Percentiles rank a stretch among this genome's conserved stretches.
Evolutionary conservation across 176 grass and related monocot species (phyloP).

Genomic region (Avena atlantica): DNA sequence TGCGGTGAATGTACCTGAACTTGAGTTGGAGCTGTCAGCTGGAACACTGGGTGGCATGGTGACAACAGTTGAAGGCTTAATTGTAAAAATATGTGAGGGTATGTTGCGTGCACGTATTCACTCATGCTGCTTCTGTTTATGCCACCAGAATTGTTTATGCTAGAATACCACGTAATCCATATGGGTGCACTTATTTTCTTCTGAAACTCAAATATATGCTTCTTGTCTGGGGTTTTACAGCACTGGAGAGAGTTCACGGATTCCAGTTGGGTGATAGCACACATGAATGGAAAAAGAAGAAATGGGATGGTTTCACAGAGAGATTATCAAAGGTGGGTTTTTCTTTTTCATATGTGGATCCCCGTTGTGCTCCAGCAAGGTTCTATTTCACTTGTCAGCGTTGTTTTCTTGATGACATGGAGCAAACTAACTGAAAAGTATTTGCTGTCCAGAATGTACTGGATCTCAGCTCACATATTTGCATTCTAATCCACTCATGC

Average conservation of each 20-base stretch:
- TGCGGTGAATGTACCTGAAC: conserved; percentile 82
- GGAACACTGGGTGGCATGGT: conserved; percentile 94
- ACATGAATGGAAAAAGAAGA: conserved; percentile 83
- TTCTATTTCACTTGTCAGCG: not conserved
- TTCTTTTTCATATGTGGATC: not conserved
- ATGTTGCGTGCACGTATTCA: conserved; percentile 32
- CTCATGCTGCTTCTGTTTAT: not conserved
- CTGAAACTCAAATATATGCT: conserved; percentile 32
- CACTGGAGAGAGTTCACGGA: conserved; percentile 83
- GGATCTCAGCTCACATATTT: not conserved
- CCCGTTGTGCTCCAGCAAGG: not conserved
- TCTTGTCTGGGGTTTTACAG: conserved; percentile 48
- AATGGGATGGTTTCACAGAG: conserved; percentile 83
- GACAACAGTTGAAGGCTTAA: conserved; percentile 95
- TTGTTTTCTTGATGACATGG: conserved; percentile 12
- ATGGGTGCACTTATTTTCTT: not conserved
- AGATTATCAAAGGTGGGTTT: conserved; percentile 65
- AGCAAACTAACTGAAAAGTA: not conserved
- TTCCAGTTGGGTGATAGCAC: conserved; percentile 94
- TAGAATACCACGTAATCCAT: too few species aligned
- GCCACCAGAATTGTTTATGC: not conserved
- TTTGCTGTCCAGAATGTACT: not conserved
- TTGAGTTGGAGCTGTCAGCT: conserved; percentile 84
- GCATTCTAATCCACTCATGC: not conserved
- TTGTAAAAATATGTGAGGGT: conserved; percentile 92